Evolutionary conservation across 1,284 basidiomycete genomes (phyloP).

Genomic region (Leccinum angustisporum): DNA sequence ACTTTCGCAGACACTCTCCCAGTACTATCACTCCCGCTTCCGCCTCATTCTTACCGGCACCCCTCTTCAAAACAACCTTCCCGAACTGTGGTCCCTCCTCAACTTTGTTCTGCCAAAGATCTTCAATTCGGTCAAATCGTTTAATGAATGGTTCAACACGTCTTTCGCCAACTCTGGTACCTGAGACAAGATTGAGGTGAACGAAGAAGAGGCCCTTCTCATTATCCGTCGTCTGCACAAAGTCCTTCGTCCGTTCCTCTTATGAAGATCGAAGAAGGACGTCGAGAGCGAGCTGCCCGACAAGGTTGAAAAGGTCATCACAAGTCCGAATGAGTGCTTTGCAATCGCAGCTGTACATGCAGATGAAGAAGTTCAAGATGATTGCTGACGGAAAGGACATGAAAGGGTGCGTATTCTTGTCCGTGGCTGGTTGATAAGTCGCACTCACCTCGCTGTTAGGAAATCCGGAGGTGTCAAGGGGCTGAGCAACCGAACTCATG

Average conservation of each 20-base stretch:
- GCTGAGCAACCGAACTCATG: conserved; percentile 96
- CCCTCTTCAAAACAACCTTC: conserved; percentile 97
- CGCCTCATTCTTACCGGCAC: conserved; percentile 98
- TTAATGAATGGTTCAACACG: conserved; percentile 99
- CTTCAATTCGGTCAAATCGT: conserved; percentile 99
- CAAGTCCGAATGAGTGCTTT: conserved; percentile 94
- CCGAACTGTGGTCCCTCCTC: conserved; percentile 96
- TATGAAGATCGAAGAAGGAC: conserved; percentile 97
- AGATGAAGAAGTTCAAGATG: conserved; percentile 98
- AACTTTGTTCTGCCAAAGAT: conserved; percentile 98
- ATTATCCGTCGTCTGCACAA: conserved; percentile 99
- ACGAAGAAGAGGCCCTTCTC: conserved; percentile 98
- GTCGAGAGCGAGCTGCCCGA: conserved; percentile 97
- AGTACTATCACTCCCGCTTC: conserved; percentile 91
- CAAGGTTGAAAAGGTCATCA: conserved; percentile 99
- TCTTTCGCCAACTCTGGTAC: conserved; percentile 98
- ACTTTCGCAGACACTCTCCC: conserved; percentile 89
- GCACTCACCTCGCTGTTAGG: conserved; percentile 36
- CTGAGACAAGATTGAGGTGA: conserved; percentile 97
- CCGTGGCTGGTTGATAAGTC: background rate
- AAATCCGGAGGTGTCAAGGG: conserved; percentile 80
- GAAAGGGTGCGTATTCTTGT: conserved; percentile 53
- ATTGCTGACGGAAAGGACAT: conserved; percentile 84
- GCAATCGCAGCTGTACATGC: conserved; percentile 94
- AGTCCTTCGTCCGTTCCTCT: conserved; percentile 95